Evolutionary conservation across 2,329 filamentous ascomycete species (phyloP).

Genomic region (Metarhizium humberi): DNA sequence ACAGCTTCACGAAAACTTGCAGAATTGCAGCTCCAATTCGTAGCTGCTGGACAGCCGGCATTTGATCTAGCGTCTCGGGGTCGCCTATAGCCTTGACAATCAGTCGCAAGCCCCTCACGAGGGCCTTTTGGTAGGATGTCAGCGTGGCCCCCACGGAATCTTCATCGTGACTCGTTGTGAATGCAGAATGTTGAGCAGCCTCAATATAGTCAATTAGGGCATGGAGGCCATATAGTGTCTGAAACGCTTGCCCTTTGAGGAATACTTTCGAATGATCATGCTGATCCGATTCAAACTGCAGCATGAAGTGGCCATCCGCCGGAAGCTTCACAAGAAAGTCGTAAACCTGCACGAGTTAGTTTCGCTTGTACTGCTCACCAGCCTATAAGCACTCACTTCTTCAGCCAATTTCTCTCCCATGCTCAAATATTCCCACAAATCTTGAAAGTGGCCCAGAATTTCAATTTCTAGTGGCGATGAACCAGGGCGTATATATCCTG

Average conservation of each 20-base stretch:
- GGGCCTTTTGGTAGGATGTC: constrained; percentile 11
- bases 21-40: constrained; percentile 19
- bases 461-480: constrained; percentile 63
- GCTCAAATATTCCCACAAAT: constrained; percentile 72
- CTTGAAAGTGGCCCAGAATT: constrained; percentile 72
- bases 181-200: constrained; percentile 22
- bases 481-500: constrained; percentile 37
- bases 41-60: constrained; percentile 14
- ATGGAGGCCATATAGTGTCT: constrained; percentile 63
- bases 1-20: constrained; percentile 17
- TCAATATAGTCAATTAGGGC: constrained; percentile 55
- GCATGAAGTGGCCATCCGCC: constrained; percentile 52
- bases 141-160: not conserved
- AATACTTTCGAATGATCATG: constrained; percentile 55
- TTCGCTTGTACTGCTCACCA: constrained; percentile 6
- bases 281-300: constrained; percentile 44
- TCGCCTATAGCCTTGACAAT: constrained; percentile 54
- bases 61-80: constrained; percentile 37
- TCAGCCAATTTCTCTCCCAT: constrained; percentile 60
- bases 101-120: constrained; percentile 38
- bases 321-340: constrained; percentile 63
- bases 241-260: constrained; percentile 59
- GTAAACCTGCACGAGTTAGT: constrained; percentile 43
- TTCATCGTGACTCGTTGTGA: constrained; percentile 16
- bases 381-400: constrained; percentile 40